Percentiles rank a stretch among this genome's conserved stretches.
Conservation (phyloP, 2,329 filamentous ascomycete species). For the Diplodia sapinea region DNA sequence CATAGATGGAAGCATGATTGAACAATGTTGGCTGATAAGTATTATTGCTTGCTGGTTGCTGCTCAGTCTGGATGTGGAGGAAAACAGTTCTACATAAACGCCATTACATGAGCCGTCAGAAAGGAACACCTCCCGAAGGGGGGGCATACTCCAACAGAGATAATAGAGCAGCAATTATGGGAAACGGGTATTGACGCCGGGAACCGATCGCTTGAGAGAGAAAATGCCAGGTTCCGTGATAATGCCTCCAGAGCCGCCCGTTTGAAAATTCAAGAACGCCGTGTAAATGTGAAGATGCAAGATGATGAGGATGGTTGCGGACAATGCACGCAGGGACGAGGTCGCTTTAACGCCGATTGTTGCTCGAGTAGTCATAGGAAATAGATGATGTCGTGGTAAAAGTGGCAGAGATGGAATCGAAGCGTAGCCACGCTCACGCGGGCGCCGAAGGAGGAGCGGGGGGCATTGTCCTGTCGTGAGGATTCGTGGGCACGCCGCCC, state of each 20-base stretch:
- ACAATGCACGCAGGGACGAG: conserved; percentile 21
- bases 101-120: conserved; percentile 20
- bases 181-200: conserved; percentile 30
- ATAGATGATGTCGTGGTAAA: conserved; percentile 18
- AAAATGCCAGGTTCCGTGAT: conserved; percentile 29
- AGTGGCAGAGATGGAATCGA: background rate
- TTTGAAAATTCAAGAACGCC: conserved; percentile 28
- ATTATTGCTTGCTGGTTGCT: conserved; percentile 24
- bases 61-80: conserved; percentile 14
- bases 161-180: conserved; percentile 22
- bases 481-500: conserved; percentile 27
- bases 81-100: conserved; percentile 21
- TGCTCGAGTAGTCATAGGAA: conserved; percentile 12
- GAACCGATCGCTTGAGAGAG: conserved; percentile 23
- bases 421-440: conserved; percentile 3
- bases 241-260: conserved; percentile 27
- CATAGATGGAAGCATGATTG: background rate
- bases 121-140: background rate
- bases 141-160: conserved; percentile 6
- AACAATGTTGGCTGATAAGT: conserved; percentile 11
- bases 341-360: conserved; percentile 28
- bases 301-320: conserved; percentile 18
- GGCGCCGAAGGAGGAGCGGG: conserved; percentile 26
- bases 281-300: conserved; percentile 29
- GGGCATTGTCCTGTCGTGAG: conserved; percentile 26